Evolutionary conservation across 345 rosid genomes (phyloP).

Genomic region (Toxicodendron radicans): DNA sequence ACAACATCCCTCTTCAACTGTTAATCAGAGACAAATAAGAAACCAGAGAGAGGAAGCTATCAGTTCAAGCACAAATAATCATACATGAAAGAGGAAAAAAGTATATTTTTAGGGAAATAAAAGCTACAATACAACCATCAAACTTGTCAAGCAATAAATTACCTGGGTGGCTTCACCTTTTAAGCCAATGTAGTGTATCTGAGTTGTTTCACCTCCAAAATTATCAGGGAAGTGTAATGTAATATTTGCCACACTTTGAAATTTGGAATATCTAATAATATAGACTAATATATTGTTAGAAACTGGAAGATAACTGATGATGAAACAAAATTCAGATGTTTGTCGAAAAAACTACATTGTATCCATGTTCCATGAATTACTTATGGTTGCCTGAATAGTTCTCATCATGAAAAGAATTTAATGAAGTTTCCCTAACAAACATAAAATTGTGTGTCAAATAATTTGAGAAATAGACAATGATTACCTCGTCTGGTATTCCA

Average conservation of each 20-base stretch:
- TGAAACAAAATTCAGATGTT: slow-evolving; percentile 5
- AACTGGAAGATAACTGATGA: slow-evolving; percentile 8
- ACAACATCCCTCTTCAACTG: slow-evolving; percentile 95
- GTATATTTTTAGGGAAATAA: neutral
- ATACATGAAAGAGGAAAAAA: neutral
- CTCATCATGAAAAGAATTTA: neutral
- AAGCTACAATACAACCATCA: slow-evolving; percentile 3
- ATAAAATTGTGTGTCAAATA: neutral
- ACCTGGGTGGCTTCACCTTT: slow-evolving; percentile 99
- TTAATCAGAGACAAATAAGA: slow-evolving; percentile 20
- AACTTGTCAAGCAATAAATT: slow-evolving; percentile 21
- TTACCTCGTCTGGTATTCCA: slow-evolving; percentile 90
- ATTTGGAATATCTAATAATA: slow-evolving; percentile 69
- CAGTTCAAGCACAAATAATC: slow-evolving; percentile 8
- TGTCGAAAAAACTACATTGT: neutral
- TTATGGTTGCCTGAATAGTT: neutral
- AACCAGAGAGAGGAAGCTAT: neutral
- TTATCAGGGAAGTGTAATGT: slow-evolving; percentile 97
- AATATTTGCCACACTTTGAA: slow-evolving; percentile 84
- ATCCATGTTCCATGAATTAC: neutral
- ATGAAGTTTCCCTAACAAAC: slow-evolving; percentile 9
- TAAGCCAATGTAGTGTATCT: slow-evolving; percentile 84
- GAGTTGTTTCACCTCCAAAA: slow-evolving; percentile 78
- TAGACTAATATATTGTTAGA: slow-evolving; percentile 6
- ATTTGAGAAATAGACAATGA: neutral